Evolutionary conservation across 1,284 basidiomycete genomes (phyloP).

Genomic region (Sutorius eximius): DNA sequence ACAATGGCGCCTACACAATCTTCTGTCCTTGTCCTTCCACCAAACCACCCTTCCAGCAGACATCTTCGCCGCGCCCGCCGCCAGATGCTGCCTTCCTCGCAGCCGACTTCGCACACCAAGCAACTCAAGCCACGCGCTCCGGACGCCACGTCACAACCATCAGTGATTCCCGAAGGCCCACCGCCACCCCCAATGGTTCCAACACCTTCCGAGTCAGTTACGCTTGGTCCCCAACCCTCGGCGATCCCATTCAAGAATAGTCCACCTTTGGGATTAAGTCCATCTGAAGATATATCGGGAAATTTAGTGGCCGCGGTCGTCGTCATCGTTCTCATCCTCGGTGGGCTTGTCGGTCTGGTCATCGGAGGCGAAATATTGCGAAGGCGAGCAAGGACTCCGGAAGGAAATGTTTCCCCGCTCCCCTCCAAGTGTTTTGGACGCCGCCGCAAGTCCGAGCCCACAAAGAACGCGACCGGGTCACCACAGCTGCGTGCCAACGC

Average conservation of each 20-base stretch:
- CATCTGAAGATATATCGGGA: constrained; percentile 17
- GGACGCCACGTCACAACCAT: constrained; percentile 6
- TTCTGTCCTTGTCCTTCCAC: constrained; percentile 1
- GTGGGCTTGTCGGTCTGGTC: constrained; percentile 27
- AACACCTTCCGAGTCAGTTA: constrained; percentile 9
- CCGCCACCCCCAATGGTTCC: constrained; percentile 2
- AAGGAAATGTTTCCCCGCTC: background rate
- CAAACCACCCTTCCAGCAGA: constrained; percentile 1
- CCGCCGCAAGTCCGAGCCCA: constrained; percentile 7
- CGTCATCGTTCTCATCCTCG: constrained; percentile 30
- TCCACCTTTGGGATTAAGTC: constrained; percentile 7
- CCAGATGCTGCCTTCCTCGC: constrained; percentile 8
- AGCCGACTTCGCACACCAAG: background rate
- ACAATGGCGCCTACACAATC: constrained; percentile 26
- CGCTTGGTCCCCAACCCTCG: constrained; percentile 11
- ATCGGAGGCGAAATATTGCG: constrained; percentile 32
- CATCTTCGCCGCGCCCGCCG: constrained; percentile 14
- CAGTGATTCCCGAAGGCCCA: constrained; percentile 6
- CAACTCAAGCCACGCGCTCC: constrained; percentile 7
- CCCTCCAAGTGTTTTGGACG: constrained; percentile 1
- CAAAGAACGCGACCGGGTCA: background rate
- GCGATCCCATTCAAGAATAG: background rate
- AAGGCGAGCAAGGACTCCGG: constrained; percentile 15
- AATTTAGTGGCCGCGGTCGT: constrained; percentile 25
- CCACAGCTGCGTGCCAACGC: constrained; percentile 1